Conservation (phyloP, 495 filamentous ascomycete genomes). For the Articulospora tetracladia region DNA sequence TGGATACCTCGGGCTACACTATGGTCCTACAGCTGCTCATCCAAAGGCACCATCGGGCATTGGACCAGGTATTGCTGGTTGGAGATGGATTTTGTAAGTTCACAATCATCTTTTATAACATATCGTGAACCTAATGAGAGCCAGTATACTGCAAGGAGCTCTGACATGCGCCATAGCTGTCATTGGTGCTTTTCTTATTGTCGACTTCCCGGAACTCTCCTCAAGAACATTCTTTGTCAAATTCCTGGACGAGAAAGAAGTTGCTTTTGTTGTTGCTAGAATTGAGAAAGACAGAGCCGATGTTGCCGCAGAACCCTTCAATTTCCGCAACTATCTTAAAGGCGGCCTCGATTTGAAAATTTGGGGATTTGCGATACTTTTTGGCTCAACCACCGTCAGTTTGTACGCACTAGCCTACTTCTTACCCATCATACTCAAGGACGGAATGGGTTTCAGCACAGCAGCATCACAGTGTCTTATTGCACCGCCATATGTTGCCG, state of each 20-base stretch:
- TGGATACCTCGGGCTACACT: too few relatives aligned
- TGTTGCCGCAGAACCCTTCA: constrained; percentile 47
- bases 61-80: constrained; percentile 51
- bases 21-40: too few relatives aligned
- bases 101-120: constrained; percentile 61
- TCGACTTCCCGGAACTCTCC: constrained; percentile 55
- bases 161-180: too few relatives aligned
- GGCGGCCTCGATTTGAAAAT: constrained; percentile 53
- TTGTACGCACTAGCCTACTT: constrained; percentile 56
- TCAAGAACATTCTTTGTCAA: constrained; percentile 47
- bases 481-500: constrained; percentile 58
- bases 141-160: too few relatives aligned
- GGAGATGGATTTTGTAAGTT: constrained; percentile 67
- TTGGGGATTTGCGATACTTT: constrained; percentile 43
- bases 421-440: constrained; percentile 58
- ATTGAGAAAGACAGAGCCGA: constrained; percentile 57
- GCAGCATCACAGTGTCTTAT: constrained; percentile 57
- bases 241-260: constrained; percentile 49
- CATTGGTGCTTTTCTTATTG: constrained; percentile 43
- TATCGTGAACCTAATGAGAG: too few relatives aligned
- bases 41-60: too few relatives aligned
- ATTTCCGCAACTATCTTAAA: constrained; percentile 43
- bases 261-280: constrained; percentile 51
- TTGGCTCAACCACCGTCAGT: constrained; percentile 30
- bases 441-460: constrained; percentile 54